phyloP scores from a whole-genome alignment of 2,329 filamentous ascomycete genomes.

The Canariomyces notabilis region DNA sequence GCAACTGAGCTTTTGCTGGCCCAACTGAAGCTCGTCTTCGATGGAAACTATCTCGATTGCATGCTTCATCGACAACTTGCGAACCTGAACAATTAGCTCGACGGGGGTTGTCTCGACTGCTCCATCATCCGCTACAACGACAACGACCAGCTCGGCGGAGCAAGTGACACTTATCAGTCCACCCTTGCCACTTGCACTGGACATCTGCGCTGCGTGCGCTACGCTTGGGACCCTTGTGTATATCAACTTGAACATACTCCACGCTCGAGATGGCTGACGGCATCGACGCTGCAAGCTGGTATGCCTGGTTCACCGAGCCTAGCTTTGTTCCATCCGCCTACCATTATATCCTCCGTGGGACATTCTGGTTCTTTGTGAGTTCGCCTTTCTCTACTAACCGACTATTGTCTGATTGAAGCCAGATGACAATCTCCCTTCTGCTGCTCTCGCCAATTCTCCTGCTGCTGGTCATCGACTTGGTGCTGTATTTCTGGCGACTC shows the following conservation, averaged over 20 bases:
- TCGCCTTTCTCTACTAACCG: neutral
- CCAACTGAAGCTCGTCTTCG: neutral
- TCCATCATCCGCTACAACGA: neutral
- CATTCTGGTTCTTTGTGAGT: slow-evolving; percentile 29
- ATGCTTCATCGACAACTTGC: neutral
- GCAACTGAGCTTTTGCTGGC: neutral
- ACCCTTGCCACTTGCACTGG: neutral
- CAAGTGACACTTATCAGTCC: neutral
- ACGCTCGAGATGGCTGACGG: slow-evolving; percentile 9
- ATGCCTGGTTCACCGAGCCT: slow-evolving; percentile 20
- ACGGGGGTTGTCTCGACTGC: neutral
- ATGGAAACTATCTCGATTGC: neutral
- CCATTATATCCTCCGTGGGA: slow-evolving; percentile 22
- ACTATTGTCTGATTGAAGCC: slow-evolving; percentile 5
- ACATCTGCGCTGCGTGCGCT: neutral
- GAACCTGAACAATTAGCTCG: neutral
- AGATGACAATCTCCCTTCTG: slow-evolving; percentile 43
- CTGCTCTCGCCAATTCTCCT: slow-evolving; percentile 43
- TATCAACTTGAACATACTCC: neutral
- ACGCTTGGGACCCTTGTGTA: too few relatives aligned
- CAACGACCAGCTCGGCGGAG: neutral
- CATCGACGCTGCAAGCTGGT: slow-evolving; percentile 14
- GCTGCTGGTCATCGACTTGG: slow-evolving; percentile 48
- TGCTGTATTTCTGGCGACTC: slow-evolving; percentile 49
- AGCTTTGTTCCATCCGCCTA: slow-evolving; percentile 20